Base-by-base conservation (phyloP, 2,329 filamentous ascomycete species). In the Atkinsonella texensis region DNA sequence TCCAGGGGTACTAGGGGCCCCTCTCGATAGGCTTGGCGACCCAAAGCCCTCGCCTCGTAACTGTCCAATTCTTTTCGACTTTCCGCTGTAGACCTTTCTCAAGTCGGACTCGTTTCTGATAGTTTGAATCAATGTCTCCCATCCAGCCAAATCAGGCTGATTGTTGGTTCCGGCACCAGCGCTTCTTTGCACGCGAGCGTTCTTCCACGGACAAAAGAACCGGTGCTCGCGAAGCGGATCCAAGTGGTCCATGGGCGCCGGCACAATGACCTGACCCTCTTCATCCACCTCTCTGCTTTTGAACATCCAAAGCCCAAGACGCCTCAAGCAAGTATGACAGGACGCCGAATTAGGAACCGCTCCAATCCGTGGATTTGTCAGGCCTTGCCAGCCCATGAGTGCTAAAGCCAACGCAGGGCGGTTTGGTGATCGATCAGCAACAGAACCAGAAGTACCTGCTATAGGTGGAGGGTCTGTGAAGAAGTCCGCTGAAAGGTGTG, bases 241-340 rank as follows among this genome's bases (percentile, higher is more conserved):
- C 1, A 93, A 74, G 52, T 79, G 73, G 57, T 80, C 77, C 74
- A 86, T 83, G 1, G 78, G 76, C 2, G 82, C 77, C 1, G 77
- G 75, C 4, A 77, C 73, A 11, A 83, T 66, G 10, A 82, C 69
- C 38, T 74, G 67, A 0, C 74, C 74, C 15, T 70, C 67, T 1
- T 72, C 70, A 53, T 80, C 76, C 32, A 85, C 77, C 59, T 80
- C 79, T 66, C 84, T 89, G 65, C 83, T 84, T 61, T 83, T 85
- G 65, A 95, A 97, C 73, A 98, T 85, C 93, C 93, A 98, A 2
- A 98, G 74, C 0, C 93, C 93, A 0, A 97, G 74, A 1, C 90
- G 82, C 53, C 93, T 83, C 62, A 95, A 86, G 64, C 93, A 98
- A 18, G 88, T 87, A 53, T 84, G 78, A 66, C 93, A 98, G 4